Evolutionary conservation across 2,329 filamentous ascomycete genomes (phyloP).

Genomic region (Bipolaris sorokiniana): DNA sequence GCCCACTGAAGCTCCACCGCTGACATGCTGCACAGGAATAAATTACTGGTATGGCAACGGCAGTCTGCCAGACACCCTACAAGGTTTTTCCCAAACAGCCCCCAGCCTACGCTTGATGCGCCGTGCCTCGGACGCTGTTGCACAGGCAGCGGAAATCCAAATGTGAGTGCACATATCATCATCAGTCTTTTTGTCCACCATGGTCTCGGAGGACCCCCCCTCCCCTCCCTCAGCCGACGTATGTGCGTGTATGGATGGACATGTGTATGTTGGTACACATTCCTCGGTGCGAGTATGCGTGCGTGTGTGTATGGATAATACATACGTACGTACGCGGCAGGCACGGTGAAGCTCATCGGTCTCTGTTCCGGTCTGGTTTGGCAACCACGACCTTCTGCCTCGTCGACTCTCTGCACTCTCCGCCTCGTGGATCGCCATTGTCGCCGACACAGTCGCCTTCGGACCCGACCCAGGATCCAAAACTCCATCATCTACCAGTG

Average conservation of each 20-base stretch:
- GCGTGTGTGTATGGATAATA: too few species aligned
- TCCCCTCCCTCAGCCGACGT: too few species aligned
- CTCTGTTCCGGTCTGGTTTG: constrained; percentile 4
- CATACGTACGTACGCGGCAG: constrained; percentile 1
- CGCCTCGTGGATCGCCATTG: not conserved
- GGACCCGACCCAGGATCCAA: not conserved
- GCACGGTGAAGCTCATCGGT: constrained; percentile 1
- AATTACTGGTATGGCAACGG: constrained; percentile 45
- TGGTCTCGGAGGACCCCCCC: not conserved
- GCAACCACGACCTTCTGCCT: not conserved
- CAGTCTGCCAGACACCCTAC: constrained; percentile 39
- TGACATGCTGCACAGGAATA: constrained; percentile 32
- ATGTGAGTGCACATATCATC: constrained; percentile 30
- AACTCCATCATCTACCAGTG: not conserved
- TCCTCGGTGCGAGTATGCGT: too few species aligned
- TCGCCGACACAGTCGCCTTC: not conserved
- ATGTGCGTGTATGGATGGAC: too few species aligned
- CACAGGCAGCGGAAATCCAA: constrained; percentile 36
- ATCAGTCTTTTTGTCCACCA: constrained; percentile 2
- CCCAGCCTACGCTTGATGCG: constrained; percentile 39
- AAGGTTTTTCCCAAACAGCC: constrained; percentile 31
- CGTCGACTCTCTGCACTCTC: not conserved
- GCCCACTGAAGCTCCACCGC: not conserved
- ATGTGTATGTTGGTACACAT: too few species aligned
- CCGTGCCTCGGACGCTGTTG: constrained; percentile 43